Percentiles rank a stretch among this genome's conserved stretches.
Conservation (phyloP, 1,139 yeast species). For the Diutina catenulata region DNA sequence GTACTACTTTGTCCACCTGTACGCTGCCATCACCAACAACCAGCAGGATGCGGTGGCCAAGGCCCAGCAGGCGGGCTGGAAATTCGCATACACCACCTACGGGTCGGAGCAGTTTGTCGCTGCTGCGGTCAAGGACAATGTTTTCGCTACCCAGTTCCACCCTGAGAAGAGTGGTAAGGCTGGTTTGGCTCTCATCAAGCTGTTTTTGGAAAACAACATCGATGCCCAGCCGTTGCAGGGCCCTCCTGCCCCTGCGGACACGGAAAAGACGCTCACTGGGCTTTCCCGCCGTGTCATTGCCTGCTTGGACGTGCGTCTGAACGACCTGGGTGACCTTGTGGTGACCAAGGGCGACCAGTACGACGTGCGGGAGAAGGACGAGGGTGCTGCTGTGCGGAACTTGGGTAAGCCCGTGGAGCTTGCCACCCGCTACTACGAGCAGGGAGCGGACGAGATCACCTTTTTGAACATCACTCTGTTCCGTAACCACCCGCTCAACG, state of each 20-base stretch:
- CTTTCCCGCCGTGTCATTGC: constrained; percentile 87
- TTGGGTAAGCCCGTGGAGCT: constrained; percentile 92
- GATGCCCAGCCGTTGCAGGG: background rate
- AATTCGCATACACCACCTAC: constrained; percentile 58
- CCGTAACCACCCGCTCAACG: constrained; percentile 82
- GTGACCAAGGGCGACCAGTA: constrained; percentile 98
- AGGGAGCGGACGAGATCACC: constrained; percentile 96
- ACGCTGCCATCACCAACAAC: constrained; percentile 51
- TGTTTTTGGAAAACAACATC: constrained; percentile 48
- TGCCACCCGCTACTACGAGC: constrained; percentile 79
- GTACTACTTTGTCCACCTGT: constrained; percentile 92
- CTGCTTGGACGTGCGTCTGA: constrained; percentile 90
- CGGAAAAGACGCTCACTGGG: constrained; percentile 51
- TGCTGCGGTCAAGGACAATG: constrained; percentile 63
- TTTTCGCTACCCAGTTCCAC: constrained; percentile 94
- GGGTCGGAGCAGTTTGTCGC: constrained; percentile 78
- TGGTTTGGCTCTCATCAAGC: constrained; percentile 63
- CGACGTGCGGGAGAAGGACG: constrained; percentile 70
- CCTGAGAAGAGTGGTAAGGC: constrained; percentile 94
- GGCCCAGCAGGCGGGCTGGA: constrained; percentile 53
- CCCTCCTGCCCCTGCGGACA: constrained; percentile 9
- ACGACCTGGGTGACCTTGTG: constrained; percentile 87
- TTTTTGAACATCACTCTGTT: constrained; percentile 91
- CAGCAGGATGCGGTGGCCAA: constrained; percentile 14
- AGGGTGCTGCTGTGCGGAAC: constrained; percentile 49